Evolutionary conservation across 139 green algal genomes (phyloP).

Genomic region (Chlorella vulgaris): DNA sequence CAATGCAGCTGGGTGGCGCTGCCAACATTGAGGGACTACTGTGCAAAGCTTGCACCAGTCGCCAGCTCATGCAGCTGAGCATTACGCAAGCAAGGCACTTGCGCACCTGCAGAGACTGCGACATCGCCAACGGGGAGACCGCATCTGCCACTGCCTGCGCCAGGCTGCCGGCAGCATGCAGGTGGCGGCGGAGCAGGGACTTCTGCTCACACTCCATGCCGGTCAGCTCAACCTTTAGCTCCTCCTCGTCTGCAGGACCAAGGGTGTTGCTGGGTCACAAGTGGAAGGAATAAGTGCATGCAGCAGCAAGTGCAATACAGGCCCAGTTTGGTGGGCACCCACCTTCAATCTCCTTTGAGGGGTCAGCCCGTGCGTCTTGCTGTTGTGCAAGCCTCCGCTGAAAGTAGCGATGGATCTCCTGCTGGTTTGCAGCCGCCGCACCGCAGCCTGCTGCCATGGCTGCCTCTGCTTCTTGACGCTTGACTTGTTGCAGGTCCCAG

Average conservation of each 20-base stretch:
- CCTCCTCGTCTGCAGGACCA: slow-evolving; percentile 9
- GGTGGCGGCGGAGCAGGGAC: slow-evolving; percentile 35
- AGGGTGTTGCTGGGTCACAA: neutral
- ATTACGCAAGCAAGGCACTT: neutral
- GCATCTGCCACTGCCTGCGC: slow-evolving; percentile 60
- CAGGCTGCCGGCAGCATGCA: slow-evolving; percentile 60
- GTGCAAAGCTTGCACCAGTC: no score
- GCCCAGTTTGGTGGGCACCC: neutral
- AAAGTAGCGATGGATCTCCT: slow-evolving; percentile 48
- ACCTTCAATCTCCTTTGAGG: no score
- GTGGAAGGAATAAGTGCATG: neutral
- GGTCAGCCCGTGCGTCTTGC: neutral
- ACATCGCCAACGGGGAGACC: slow-evolving; percentile 61
- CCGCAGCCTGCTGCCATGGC: neutral
- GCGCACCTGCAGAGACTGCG: slow-evolving; percentile 48
- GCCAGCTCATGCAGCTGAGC: neutral
- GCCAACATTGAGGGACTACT: no score
- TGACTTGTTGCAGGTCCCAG: neutral
- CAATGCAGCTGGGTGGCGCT: no score
- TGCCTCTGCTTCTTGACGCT: neutral
- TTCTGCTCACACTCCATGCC: slow-evolving; percentile 35
- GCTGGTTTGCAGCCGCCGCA: neutral
- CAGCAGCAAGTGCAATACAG: neutral
- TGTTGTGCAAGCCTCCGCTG: slow-evolving; percentile 2
- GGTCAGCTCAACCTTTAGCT: slow-evolving; percentile 35